Base-by-base conservation (phyloP, 352 stramenopile genomes). In the Pythium biforme region DNA sequence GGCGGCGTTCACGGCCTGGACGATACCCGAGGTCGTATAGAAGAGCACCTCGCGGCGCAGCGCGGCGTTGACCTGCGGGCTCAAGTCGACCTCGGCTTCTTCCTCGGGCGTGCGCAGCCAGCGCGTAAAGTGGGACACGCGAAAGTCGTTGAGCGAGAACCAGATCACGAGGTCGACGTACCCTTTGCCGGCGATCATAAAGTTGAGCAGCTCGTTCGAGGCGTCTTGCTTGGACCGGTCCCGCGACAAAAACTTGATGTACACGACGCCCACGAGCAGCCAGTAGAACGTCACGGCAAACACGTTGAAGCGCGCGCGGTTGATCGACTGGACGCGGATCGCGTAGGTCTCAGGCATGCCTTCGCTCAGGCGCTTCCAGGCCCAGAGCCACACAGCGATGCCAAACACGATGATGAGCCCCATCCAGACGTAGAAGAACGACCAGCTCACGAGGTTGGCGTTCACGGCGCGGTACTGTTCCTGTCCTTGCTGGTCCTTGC, bases 341-440 rank as follows among this genome's bases (percentile, higher is more conserved):
- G 80, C 87, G 46, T 94, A 94, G 1, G 87, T 94, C 74, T 96
- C 84, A 12, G 83, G 84, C 83, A 96, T 93, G 26, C 87, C 87
- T 58, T 94, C 87, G 56, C 81, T 90, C 43, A 94, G 68, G n/a
- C 85, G 70, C 62, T 91, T 93, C 82, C 83, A 94, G 14, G 83
- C 83, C 83, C 83, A 94, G 52, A 96, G 56, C 87, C 85, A 94
- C 22, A 94, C 81, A 19, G 69, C 82, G 59, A 96, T 91, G 50
- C 83, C 84, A 40, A 77, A 86, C 17, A 92, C 64, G 65, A 94
- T 87, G 59, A 96, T 90, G 19, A 93, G 59, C 17, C 69, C 77
- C 81, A 96, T 93, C 83, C 80, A 91, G 39, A 96, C 75, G 71
- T 94, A 94, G 59, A 96, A 94, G 70, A 94, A 94, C 11, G 77